Conservation (phyloP, 2,329 filamentous ascomycete species). For the Ophiosphaerella narmari region DNA sequence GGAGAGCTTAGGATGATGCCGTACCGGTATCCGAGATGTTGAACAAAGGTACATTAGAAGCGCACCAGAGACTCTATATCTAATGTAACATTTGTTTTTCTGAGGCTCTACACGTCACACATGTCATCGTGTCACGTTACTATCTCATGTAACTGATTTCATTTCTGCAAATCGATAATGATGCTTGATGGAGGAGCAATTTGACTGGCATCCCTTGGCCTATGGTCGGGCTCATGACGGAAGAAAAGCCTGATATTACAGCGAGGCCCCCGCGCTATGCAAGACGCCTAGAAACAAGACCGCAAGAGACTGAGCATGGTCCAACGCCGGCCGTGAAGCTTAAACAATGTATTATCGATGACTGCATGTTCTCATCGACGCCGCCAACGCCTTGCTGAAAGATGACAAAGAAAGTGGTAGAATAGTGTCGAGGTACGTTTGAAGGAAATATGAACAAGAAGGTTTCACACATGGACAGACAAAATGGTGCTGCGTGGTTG, state of each 20-base stretch:
- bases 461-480: slow-evolving; percentile 2
- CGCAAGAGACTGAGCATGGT: neutral
- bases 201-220: neutral
- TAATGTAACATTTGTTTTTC: no score
- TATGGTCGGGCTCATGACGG: slow-evolving; percentile 1
- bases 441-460: slow-evolving; percentile 16
- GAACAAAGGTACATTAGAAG: no score
- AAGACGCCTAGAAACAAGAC: slow-evolving; percentile 17
- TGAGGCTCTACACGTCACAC: no score
- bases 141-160: no score
- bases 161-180: neutral
- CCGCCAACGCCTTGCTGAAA: slow-evolving; percentile 35
- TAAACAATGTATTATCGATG: slow-evolving; percentile 14
- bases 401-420: slow-evolving; percentile 17
- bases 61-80: no score
- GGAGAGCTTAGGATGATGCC: no score
- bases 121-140: no score
- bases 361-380: slow-evolving; percentile 15
- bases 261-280: slow-evolving; percentile 26
- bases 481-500: neutral
- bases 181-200: neutral
- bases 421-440: neutral
- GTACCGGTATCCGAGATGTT: no score
- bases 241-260: slow-evolving; percentile 24
- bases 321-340: slow-evolving; percentile 14